Evolutionary conservation across 2,329 filamentous ascomycete genomes (phyloP).

Genomic region (Fusarium tricinctum): DNA sequence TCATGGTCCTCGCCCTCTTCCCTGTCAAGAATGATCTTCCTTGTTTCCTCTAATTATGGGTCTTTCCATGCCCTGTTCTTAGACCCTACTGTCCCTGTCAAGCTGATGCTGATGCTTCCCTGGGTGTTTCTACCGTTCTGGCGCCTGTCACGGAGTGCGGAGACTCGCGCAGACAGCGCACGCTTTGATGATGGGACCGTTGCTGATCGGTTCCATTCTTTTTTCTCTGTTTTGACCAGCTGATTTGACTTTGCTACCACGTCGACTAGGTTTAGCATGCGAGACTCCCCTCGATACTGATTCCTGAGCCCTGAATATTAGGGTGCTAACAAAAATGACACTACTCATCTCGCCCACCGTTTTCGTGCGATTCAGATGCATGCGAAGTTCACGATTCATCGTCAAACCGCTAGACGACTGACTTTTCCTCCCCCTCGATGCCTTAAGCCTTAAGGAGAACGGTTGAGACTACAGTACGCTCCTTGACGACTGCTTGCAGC

Average conservation of each 20-base stretch:
- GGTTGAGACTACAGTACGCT: slow-evolving; percentile 29
- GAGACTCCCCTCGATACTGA: background rate
- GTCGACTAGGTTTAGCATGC: background rate
- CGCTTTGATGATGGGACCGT: slow-evolving; percentile 31
- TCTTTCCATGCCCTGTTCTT: background rate
- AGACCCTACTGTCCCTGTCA: slow-evolving; percentile 17
- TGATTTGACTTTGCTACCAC: background rate
- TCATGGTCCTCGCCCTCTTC: slow-evolving; percentile 13
- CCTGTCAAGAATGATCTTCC: slow-evolving; percentile 29
- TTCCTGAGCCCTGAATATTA: background rate
- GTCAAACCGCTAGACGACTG: slow-evolving; percentile 4
- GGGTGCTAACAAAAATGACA: slow-evolving; percentile 1
- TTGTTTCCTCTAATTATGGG: slow-evolving; percentile 25
- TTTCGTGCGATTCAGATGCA: slow-evolving; percentile 32
- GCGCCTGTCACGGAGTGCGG: slow-evolving; percentile 26
- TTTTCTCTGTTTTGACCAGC: slow-evolving; percentile 13
- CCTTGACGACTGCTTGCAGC: slow-evolving; percentile 32
- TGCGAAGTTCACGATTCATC: slow-evolving; percentile 5
- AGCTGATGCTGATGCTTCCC: slow-evolving; percentile 36
- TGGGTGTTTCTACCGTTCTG: slow-evolving; percentile 43
- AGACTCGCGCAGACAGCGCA: slow-evolving; percentile 4
- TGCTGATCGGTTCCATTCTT: slow-evolving; percentile 40
- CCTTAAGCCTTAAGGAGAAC: slow-evolving; percentile 22
- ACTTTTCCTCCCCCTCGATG: slow-evolving; percentile 10
- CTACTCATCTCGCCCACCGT: slow-evolving; percentile 7